These are phyloP conservation scores for Boechera divaricarpa DNA, from an alignment of 345 rosid species.

Conservation along the genomic window DNA sequence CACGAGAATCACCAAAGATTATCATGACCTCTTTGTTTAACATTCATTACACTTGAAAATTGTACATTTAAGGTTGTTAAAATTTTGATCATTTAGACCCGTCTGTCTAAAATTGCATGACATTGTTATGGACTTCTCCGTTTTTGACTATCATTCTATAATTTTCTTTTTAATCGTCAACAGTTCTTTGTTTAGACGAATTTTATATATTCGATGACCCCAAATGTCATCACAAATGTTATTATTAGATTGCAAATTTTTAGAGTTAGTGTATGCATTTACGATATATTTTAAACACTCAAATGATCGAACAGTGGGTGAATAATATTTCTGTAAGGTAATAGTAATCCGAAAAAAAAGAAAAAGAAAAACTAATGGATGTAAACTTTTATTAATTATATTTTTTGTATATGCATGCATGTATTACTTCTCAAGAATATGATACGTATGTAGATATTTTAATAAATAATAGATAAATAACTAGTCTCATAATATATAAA, in stretches of 20 bases:
- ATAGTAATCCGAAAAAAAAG: neutral
- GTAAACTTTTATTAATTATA: neutral
- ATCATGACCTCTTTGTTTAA: neutral
- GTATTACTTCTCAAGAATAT: neutral
- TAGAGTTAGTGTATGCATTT: neutral
- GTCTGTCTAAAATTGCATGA: neutral
- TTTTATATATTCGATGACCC: neutral
- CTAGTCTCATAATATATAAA: neutral
- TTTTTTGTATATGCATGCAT: neutral
- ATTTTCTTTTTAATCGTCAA: neutral
- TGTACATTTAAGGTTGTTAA: neutral
- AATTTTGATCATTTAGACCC: conserved; percentile 9
- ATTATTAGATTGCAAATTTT: neutral
- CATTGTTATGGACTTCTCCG: neutral
- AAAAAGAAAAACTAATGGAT: too few relatives aligned
- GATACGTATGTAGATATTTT: neutral
- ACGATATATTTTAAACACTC: neutral
- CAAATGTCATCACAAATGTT: too few relatives aligned
- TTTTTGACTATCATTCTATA: neutral
- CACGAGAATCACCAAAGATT: neutral
- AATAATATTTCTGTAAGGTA: neutral
- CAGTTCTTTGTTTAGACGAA: neutral
- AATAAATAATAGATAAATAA: neutral
- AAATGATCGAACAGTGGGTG: neutral
- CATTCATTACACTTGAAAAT: neutral